Evolutionary conservation across 768 basidiomycete genomes (phyloP), one percentile per base, ranked within the genome.

Genomic region (Omphalotus guepiniiformis): DNA sequence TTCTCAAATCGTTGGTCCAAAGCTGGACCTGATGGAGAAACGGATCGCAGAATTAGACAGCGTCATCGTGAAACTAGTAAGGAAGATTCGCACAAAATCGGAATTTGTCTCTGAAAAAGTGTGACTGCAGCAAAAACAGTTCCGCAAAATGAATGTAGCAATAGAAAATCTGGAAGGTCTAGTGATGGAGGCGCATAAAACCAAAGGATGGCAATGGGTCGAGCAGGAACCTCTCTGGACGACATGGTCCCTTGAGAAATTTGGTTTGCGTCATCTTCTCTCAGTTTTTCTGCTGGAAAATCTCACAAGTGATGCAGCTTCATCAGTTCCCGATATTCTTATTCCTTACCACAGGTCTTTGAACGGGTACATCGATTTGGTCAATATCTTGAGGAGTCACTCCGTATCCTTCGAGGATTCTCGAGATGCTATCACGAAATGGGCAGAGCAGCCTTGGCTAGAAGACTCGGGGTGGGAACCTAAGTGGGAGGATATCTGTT

Each of bases 221-320:
- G 72, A 74, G 11, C 70, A 78, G 53, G 85, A 90, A 50, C 82
- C 86, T 1, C 67, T 92, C 36, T 92, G 89, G 89, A 66, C 78
- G 21, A 89, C 88, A 9, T 92, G 89, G 89, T 71, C 89, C 0
- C 65, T 91, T 22, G 83, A 86, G 55, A 85, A 78, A 63, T 89
- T 92, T 48, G 85, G 89, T 86, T 59, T 42, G 4, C 16, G 34
- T 36, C 22, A 11, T 26, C 19, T 15, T 44, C 48, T n/a, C 36
- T 30, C 34, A 19, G 44, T 53, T 7, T 18, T 27, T 26, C 29
- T 16, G 44, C 30, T 21, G 38, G 36, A 34, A 25, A 9, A 16
- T 27, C 46, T 4, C 19, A 25, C 25, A 27, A 39, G 15, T 26
- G 32, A 18, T 28, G 15, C 50, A 88, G 88, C 80, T 11, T 73